Conservation (phyloP, 331 rosid species). For the Malus hybrid region DNA sequence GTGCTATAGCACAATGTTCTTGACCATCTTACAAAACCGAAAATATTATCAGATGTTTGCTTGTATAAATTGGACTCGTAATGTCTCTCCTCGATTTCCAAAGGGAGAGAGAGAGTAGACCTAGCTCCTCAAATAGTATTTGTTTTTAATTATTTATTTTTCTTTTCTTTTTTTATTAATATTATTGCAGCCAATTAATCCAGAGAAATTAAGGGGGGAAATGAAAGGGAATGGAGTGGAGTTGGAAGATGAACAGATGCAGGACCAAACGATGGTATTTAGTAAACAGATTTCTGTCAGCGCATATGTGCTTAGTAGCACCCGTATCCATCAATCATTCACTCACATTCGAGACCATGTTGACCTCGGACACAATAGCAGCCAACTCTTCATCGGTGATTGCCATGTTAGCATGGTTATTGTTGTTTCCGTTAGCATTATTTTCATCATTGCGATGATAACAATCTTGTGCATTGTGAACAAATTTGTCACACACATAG, state of each 20-base stretch:
- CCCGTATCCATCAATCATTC: too few relatives aligned
- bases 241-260: slow-evolving; percentile 10
- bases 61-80: not conserved
- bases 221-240: slow-evolving; percentile 18
- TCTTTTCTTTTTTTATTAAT: not conserved
- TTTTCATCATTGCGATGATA: too few relatives aligned
- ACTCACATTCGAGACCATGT: too few relatives aligned
- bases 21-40: slow-evolving; percentile 13
- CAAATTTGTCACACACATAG: too few relatives aligned
- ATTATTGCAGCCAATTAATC: not conserved
- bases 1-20: not conserved
- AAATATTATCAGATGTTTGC: not conserved
- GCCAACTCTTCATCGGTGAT: too few relatives aligned
- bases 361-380: too few relatives aligned
- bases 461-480: too few relatives aligned
- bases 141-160: not conserved
- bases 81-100: not conserved
- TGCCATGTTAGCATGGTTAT: too few relatives aligned
- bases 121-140: not conserved
- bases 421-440: too few relatives aligned
- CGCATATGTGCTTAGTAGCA: too few relatives aligned
- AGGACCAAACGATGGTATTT: slow-evolving; percentile 26
- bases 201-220: not conserved
- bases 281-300: too few relatives aligned
- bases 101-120: not conserved